Base-by-base conservation (phyloP, 805 yeast species). In the Metschnikowia lachancei region DNA sequence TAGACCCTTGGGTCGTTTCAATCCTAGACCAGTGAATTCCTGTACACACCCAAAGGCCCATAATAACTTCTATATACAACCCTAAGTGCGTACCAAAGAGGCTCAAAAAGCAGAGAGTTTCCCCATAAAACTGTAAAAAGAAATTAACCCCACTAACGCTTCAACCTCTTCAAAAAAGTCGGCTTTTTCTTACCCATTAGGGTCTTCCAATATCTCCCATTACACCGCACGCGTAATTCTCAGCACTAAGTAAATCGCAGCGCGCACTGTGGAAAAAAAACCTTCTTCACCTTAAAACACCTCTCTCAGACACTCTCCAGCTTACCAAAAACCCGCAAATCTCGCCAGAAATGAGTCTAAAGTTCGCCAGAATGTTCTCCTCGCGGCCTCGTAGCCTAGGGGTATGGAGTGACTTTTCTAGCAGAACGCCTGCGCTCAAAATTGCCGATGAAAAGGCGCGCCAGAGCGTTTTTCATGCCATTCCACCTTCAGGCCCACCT, bases 401-500 rank as follows among this genome's bases (percentile, higher is more conserved):
- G n/a, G 56, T 61, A 19, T 70, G 75, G 76, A 47, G 57, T 16
- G 70, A 69, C 41, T 64, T 63, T 51, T 43, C 60, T 29, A 53
- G 53, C 14, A 58, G 76, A 46, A 45, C 72, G 29, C 42, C 57
- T 8, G 42, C 64, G 26, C 57, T 70, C 41, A 62, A 61, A 49
- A 44, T 65, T 36, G 35, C 44, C 22, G 55, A 64, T 47, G 51
- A 53, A 8, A 47, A 49, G 19, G 52, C 56, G 30, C 53, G 58
- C 40, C 38, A 55, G 4, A 60, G 58, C 35, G 45, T 67, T 24
- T 61, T 67, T 41, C 40, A 59, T 30, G 60, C 57, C 18, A 53
- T 60, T 26, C 49, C 53, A 29, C 13, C 43, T 4, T 31, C 50
- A 1, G 87, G 87, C 2, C 87, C 88, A 9, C 72, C 70, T 10